Evolutionary conservation across 2,329 filamentous ascomycete species (phyloP), one percentile per base, ranked within the genome.

Genomic region (Salinomyces thailandicus): DNA sequence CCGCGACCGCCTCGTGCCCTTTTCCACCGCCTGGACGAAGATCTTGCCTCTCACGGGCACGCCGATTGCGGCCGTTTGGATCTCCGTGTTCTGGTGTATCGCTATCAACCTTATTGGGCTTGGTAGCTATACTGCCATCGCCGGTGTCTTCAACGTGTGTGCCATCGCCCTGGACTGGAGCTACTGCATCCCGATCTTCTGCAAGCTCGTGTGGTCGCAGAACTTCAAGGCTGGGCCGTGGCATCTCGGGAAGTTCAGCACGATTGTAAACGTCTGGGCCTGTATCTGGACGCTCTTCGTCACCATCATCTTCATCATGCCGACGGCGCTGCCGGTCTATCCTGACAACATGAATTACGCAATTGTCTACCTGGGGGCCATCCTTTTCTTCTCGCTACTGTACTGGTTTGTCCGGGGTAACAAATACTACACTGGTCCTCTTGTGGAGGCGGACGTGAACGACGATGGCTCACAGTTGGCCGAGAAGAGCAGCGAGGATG

Each of bases 81-180:
- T 75, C 37, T 70, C 66, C 37, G 62, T 70, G 18, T 55, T 68
- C 46, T 69, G 64, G 42, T 75, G 70, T 56, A 67, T 74, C 43
- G 58, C 63, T 33, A 72, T 77, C 59, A 75, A 75, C 54, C 60
- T 76, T 43, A 73, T 76, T 48, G 72, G 67, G 29, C 65, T 77
- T 5, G 72, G 69, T 30, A 71, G 66, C 18, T 71, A 72, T 51
- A 64, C 67, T 18, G 67, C 68, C 39, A 72, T 73, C 42, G 45
- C 59, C 4, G 70, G 67, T 40, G 66, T 73, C 34, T 73, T 73
- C 60, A 72, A 71, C 50, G 56, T 71, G 29, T 71, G 66, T 47
- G 68, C 70, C 42, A 73, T 73, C 43, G 67, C 69, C 20, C 61
- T 73, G 17, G 68, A 73, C 48, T 69, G 68, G 66, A 67, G 62